Evolutionary conservation across 371 early-diverging fungal genomes (phyloP).

Genomic region (Capillidium rhysosporum): DNA sequence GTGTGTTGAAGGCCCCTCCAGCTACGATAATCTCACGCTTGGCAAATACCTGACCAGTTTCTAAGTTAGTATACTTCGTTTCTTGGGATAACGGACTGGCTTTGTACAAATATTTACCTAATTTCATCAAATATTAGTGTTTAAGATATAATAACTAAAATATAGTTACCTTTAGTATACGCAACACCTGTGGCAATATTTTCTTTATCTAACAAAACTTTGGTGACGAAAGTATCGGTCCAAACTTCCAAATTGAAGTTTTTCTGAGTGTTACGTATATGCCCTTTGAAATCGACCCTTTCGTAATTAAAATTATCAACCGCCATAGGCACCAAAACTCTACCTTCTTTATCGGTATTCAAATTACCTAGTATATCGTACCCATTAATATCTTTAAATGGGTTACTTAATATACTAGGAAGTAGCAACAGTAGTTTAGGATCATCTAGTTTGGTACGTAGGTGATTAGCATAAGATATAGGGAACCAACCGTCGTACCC

Average conservation of each 20-base stretch:
- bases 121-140: no score
- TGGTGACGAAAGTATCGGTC: slow-evolving; percentile 5
- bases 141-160: no score
- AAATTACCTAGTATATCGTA: neutral
- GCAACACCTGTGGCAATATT: slow-evolving; percentile 3
- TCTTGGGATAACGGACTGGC: neutral
- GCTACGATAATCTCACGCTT: slow-evolving; percentile 13
- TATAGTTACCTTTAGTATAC: neutral
- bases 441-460: neutral
- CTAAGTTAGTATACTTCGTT: neutral
- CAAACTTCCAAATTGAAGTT: neutral
- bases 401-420: neutral
- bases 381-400: neutral
- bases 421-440: neutral
- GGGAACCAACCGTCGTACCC: slow-evolving; percentile 5
- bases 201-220: neutral
- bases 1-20: slow-evolving; percentile 13
- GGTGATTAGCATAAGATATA: neutral
- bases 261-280: neutral
- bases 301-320: neutral
- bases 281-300: neutral
- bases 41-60: slow-evolving; percentile 7
- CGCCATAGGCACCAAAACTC: neutral
- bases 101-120: slow-evolving; percentile 3
- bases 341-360: neutral